Evolutionary conservation across 2,329 filamentous ascomycete species (phyloP), one percentile per base, ranked within the genome.

Genomic region (Penicillium polonicum): DNA sequence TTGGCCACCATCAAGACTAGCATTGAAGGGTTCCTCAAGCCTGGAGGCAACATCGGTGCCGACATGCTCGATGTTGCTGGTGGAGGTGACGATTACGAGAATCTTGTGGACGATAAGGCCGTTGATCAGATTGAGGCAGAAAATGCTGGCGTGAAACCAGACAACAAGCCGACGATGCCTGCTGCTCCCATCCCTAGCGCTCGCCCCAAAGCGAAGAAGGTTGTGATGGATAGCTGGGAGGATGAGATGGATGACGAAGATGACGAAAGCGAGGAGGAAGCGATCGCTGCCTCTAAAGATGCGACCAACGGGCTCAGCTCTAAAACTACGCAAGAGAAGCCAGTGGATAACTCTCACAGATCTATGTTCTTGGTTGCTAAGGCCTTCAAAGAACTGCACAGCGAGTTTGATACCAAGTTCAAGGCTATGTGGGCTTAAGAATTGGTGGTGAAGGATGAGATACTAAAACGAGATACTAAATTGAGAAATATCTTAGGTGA

Each of bases 331-430:
- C 51, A 39, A 38, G 33, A 45, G n/a, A 12, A 39, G 15, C 38
- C 46, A 4, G 39, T 57, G n/a, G 46, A 45, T 5, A 31, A 57
- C 17, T 35, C 48, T 23, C 48, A 36, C 13, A 50, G 41, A 41
- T 55, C 41, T 31, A 59, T 66, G 38, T 15, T 60, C 31, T 38
- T 58, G 55, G 67, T 73, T 36, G 63, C 68, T 31, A 63, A 64
- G 41, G 71, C 65, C 5, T 74, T 76, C 59, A 65, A 51, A 29
- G 59, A 63, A 55, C 63, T 76, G 19, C 62, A 67, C 56, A 45
- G 6, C 5, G 70, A 73, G 48, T 76, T 76, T 52, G 64, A 75
- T 49, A 52, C 38, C 33, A 75, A 74, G 45, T 76, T 76, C 62
- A 65, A 57, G 36, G 65, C 63, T 13, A 74, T 72, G 52, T 74